Percentiles rank a stretch among this genome's conserved stretches.
phyloP scores from a whole-genome alignment of 129 eudicot genomes.

The Gnaphalium uliginosum region DNA sequence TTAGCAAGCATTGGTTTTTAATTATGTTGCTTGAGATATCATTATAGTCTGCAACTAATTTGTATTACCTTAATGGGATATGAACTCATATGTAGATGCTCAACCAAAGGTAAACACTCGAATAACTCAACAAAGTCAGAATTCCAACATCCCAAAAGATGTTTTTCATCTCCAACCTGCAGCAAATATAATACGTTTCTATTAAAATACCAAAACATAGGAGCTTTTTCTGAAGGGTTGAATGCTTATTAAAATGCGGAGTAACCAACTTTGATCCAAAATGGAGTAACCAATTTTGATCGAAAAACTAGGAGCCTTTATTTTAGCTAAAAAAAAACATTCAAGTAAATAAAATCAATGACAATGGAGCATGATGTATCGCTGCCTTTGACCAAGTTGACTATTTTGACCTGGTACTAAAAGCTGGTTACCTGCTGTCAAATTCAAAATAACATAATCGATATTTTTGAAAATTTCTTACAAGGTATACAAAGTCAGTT shows the following conservation, averaged over 20 bases:
- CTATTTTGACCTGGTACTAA: not conserved
- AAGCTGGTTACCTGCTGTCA: no score
- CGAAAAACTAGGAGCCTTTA: not conserved
- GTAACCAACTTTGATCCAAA: not conserved
- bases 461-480: not conserved
- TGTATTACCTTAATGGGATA: slow-evolving; percentile 18
- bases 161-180: slow-evolving; percentile 20
- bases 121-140: slow-evolving; percentile 22
- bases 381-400: not conserved
- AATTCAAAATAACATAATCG: not conserved
- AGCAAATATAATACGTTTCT: not conserved
- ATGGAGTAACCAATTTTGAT: not conserved
- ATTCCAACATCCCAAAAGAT: slow-evolving; percentile 19
- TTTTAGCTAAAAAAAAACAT: no score
- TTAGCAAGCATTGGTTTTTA: not conserved
- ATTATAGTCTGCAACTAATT: not conserved
- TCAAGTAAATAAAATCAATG: not conserved
- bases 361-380: not conserved
- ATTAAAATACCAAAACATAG: no score
- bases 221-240: not conserved
- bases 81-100: slow-evolving; percentile 22
- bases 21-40: not conserved
- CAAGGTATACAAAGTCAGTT: not conserved
- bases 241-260: not conserved
- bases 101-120: slow-evolving; percentile 23